phyloP scores from a whole-genome alignment of 495 filamentous ascomycete genomes.

The Hypoxylon lienhwacheense region DNA sequence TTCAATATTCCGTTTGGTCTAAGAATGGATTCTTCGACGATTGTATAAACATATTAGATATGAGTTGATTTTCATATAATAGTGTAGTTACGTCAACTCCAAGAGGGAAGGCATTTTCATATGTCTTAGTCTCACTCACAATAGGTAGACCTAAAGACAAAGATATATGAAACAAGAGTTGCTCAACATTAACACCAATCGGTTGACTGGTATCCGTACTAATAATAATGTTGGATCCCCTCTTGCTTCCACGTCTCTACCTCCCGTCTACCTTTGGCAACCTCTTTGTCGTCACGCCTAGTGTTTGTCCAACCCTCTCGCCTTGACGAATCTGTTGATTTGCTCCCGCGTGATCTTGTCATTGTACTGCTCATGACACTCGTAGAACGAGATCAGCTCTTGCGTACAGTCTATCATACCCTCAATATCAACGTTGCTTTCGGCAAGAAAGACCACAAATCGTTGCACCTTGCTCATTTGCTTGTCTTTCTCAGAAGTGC shows the following conservation, averaged over 20 bases:
- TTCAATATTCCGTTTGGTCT: no score
- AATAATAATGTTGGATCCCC: no score
- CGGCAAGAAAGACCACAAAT: slow-evolving; percentile 82
- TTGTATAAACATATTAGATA: no score
- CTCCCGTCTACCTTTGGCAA: background rate
- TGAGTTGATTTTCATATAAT: no score
- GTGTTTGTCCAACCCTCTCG: slow-evolving; percentile 75
- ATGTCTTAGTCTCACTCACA: no score
- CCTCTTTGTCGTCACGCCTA: background rate
- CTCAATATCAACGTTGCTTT: slow-evolving; percentile 89
- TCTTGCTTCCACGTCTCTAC: background rate
- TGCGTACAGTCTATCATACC: slow-evolving; percentile 91
- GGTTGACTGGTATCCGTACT: no score
- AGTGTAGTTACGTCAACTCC: no score
- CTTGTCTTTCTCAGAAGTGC: slow-evolving; percentile 24
- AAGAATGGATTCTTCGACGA: no score
- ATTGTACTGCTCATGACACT: slow-evolving; percentile 85
- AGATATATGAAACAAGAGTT: no score
- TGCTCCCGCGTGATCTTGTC: slow-evolving; percentile 69
- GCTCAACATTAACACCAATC: no score
- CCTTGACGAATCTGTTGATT: slow-evolving; percentile 82
- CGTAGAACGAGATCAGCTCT: slow-evolving; percentile 93
- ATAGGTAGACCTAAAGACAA: no score
- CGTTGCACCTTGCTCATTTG: slow-evolving; percentile 64
- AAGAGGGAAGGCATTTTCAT: no score